Evolutionary conservation across 371 early-diverging fungal genomes (phyloP), one percentile per base, ranked within the genome.

Genomic region (Gilbertella persicaria): DNA sequence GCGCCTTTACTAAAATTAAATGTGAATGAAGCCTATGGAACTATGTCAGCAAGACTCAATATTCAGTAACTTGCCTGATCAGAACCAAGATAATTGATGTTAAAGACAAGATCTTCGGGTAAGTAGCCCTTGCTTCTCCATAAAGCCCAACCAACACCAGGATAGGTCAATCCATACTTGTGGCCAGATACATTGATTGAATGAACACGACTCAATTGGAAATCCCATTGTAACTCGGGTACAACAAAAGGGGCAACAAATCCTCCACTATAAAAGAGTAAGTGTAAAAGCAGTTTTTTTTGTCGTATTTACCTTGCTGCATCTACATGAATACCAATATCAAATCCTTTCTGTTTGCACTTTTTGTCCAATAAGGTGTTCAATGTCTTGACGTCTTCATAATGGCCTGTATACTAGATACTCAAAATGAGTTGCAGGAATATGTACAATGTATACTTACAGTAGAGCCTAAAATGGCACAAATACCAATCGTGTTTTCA

Each of bases 401-500:
- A 91, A 53, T 91, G 89, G 29, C 91, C 91, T 5, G 91, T 92
- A 68, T 87, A 92, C 72, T 71, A 63, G 0, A 21, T 26, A 20
- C 44, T 25, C 20, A 35, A 14, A 16, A 14, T 43, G 23, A 35
- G 4, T 35, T 25, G 36, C 21, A 5, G 17, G 36, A 9, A 16
- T 17, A 0, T 1, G 20, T 20, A 29, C 25, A 7, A 6, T 16
- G 5, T 23, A 14, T 20, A 41, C 64, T 50, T 67, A 73, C 77
- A 14, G 90, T 90, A 41, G 84, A 83, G 8, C 92, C 92, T 24
- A 92, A 69, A 44, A 80, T 88, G 21, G 79, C 74, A 60, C 67
- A 76, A 37, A 88, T 64, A 62, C 90, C 92, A 41, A 91, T 86
- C 8, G 92, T 91, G 62, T 91, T 91, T 56, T 90, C 90, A 62